phyloP scores from a whole-genome alignment of 116 monocot species.

The Dioscorea cayenensis region DNA sequence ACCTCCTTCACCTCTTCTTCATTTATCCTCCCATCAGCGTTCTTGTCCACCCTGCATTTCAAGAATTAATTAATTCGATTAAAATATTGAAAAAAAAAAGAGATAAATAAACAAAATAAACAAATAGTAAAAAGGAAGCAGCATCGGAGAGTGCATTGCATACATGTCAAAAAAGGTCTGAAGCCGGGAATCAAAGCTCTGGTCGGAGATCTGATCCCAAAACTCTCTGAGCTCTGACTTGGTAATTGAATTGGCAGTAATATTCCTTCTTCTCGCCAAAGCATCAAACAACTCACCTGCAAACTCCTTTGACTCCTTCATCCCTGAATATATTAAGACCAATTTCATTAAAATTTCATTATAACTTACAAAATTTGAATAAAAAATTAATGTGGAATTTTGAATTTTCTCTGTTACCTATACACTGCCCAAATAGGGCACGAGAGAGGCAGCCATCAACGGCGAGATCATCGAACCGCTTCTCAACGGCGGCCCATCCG shows the following conservation, averaged over 20 bases:
- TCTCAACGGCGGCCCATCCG: constrained; percentile 66
- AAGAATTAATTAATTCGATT: not conserved
- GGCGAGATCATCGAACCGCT: constrained; percentile 68
- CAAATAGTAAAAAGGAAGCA: not conserved
- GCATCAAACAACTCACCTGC: constrained; percentile 72
- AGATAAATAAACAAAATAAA: not conserved
- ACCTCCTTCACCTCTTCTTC: constrained; percentile 86
- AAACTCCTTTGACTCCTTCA: constrained; percentile 86
- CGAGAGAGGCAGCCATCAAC: constrained; percentile 39
- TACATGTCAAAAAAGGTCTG: constrained; percentile 97
- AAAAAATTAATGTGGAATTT: not conserved
- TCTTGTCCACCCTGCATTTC: constrained; percentile 78
- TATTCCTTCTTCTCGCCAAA: constrained; percentile 49
- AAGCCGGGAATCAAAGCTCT: constrained; percentile 79
- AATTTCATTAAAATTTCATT: too few species aligned
- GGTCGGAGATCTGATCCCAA: constrained; percentile 81
- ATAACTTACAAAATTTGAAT: not conserved
- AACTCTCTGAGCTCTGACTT: constrained; percentile 66
- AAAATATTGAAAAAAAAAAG: not conserved
- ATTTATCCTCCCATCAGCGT: constrained; percentile 75
- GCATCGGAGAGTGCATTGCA: not conserved
- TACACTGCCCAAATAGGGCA: constrained; percentile 67
- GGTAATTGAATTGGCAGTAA: constrained; percentile 33
- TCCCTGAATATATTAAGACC: constrained; percentile 34
- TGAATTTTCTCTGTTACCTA: constrained; percentile 17